Evolutionary conservation across 352 stramenopile species (phyloP), one percentile per base, ranked within the genome.

Genomic region (Phytopythium aichiense): DNA sequence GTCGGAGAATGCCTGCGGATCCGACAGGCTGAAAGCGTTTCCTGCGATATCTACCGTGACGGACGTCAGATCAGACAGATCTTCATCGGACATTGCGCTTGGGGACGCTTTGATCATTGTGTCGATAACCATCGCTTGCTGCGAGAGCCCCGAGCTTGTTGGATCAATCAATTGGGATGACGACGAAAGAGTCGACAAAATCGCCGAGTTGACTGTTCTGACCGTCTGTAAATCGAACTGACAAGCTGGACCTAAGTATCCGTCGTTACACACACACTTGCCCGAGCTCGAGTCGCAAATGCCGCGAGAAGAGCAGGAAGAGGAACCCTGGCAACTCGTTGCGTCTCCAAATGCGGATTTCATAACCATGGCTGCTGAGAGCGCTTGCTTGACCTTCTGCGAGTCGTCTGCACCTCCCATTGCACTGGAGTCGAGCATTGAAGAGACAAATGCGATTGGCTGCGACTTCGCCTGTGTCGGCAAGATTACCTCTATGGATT

Each of bases 341-440:
- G 7, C 23, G 1, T 7, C 38, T 6, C 3, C 53, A 48, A 88
- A 71, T 0, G 79, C 74, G 11, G 68, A 67, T 22, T 86, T 57
- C 52, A 91, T 43, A 13, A 91, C 68, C 40, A 80, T 69, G 2
- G 77, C 73, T 4, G 68, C 79, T 3, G 76, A 75, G 6, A 91
- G 46, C 0, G 86, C 53, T 5, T 74, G 62, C 13, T 69, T 77
- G 13, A 74, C 58, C 20, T 76, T 67, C 3, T 71, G 65, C 1
- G 71, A 72, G 2, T 55, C 56, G 16, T 77, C 63, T n/a, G 30
- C 63, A 15, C 58, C 64, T 2, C 50, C 23, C 20, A 54, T 20
- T 9, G 55, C 67, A 16, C 50, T 53, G 1, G 66, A 16, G n/a
- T 53, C 43, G 20, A 88, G 54, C n/a, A 89, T 59, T 1, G 38